Percentiles rank a stretch among this genome's conserved stretches.
Conservation (phyloP, 2,329 filamentous ascomycete genomes). For the Aspergillus sp. region DNA sequence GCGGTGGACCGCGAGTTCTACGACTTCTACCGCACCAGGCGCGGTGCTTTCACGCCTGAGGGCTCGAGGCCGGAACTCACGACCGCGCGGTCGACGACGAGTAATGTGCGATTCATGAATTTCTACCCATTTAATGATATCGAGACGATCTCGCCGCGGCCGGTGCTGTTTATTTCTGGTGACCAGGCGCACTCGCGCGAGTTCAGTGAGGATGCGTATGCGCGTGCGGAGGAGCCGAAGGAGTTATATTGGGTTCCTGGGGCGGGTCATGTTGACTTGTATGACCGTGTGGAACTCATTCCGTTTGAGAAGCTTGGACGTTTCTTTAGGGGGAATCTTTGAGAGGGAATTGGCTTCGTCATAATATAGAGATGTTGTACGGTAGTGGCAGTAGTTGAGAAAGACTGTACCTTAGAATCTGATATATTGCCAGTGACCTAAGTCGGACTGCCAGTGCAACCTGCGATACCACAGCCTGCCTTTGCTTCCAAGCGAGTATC, state of each 20-base stretch:
- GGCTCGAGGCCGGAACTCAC: slow-evolving; percentile 23
- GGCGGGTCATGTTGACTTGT: slow-evolving; percentile 38
- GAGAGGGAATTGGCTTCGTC: too few relatives aligned
- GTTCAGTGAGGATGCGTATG: slow-evolving; percentile 24
- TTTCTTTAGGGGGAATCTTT: slow-evolving; percentile 23
- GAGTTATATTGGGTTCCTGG: slow-evolving; percentile 34
- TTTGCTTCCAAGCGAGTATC: too few relatives aligned
- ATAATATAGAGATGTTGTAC: too few relatives aligned
- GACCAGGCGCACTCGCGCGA: slow-evolving; percentile 24
- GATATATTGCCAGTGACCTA: too few relatives aligned
- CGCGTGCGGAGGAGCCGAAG: slow-evolving; percentile 35
- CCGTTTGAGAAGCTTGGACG: slow-evolving; percentile 31
- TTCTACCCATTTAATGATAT: slow-evolving; percentile 26
- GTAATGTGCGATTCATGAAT: slow-evolving; percentile 30
- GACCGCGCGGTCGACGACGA: slow-evolving; percentile 32
- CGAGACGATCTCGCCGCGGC: slow-evolving; percentile 24
- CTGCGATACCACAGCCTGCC: too few relatives aligned
- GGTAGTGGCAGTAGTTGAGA: too few relatives aligned
- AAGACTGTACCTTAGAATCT: too few relatives aligned
- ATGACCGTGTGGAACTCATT: slow-evolving; percentile 38
- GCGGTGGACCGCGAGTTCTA: slow-evolving; percentile 29
- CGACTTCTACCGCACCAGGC: slow-evolving; percentile 34
- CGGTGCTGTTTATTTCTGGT: slow-evolving; percentile 23
- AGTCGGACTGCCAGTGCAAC: too few relatives aligned
- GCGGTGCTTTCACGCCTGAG: slow-evolving; percentile 27